These are phyloP conservation scores for Sporothrix dimorphospora DNA, from an alignment of 2,329 filamentous ascomycete genomes.

Conservation along the genomic window DNA sequence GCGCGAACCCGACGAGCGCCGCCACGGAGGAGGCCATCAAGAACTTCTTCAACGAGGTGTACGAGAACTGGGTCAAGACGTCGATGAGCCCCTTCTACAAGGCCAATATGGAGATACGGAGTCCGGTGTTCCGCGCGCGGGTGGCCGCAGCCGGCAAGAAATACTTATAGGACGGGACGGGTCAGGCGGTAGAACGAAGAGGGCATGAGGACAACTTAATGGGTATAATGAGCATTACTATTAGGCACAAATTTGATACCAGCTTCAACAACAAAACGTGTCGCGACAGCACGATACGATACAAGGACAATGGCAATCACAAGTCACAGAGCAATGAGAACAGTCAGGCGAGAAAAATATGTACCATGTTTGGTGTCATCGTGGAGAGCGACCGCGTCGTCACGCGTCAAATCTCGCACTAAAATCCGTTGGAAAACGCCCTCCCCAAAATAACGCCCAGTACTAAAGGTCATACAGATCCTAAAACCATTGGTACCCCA, in stretches of 20 bases:
- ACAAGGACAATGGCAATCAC: neutral
- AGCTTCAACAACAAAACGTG: no score
- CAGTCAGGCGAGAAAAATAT: slow-evolving; percentile 1
- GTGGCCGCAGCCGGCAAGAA: slow-evolving; percentile 90
- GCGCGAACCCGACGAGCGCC: slow-evolving; percentile 81
- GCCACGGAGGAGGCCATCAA: slow-evolving; percentile 95
- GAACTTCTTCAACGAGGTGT: slow-evolving; percentile 93
- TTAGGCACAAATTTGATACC: slow-evolving; percentile 18
- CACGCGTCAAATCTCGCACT: slow-evolving; percentile 26
- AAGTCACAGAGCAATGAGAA: neutral
- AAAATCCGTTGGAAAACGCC: slow-evolving; percentile 28
- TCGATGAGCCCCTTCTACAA: slow-evolving; percentile 97
- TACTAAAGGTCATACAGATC: slow-evolving; percentile 26
- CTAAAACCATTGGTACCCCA: slow-evolving; percentile 12
- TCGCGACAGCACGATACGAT: no score
- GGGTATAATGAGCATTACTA: neutral
- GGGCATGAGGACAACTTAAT: neutral
- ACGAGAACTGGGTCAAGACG: slow-evolving; percentile 95
- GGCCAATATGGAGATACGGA: slow-evolving; percentile 81
- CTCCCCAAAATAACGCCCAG: slow-evolving; percentile 28
- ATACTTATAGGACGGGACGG: slow-evolving; percentile 62
- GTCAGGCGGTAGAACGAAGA: neutral
- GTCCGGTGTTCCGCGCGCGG: slow-evolving; percentile 79
- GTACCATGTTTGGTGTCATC: slow-evolving; percentile 26
- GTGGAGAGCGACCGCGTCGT: slow-evolving; percentile 27